These are phyloP conservation scores for Epithemia pelagica DNA, from an alignment of 108 stramenopile species.

Conservation along the genomic window DNA sequence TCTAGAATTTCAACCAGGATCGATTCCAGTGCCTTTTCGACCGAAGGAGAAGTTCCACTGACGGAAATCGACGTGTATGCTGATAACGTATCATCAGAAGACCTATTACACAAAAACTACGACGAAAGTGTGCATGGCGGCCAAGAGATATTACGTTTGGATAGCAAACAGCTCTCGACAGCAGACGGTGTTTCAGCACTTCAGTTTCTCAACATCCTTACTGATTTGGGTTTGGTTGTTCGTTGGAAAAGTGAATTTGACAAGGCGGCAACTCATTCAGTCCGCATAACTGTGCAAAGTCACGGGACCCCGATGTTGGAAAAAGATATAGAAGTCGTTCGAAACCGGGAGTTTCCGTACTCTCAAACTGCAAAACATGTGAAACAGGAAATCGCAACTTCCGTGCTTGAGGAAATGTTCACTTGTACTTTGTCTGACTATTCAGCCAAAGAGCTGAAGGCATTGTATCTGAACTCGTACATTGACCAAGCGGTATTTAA, in stretches of 20 bases:
- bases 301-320: not conserved
- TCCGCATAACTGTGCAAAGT: not conserved
- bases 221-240: not conserved
- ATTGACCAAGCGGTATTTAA: not conserved
- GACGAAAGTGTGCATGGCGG: not conserved
- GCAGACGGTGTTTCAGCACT: not conserved
- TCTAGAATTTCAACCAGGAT: not conserved
- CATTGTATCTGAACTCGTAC: not conserved
- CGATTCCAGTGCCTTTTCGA: not conserved
- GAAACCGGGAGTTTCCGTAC: not conserved
- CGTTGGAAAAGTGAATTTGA: not conserved
- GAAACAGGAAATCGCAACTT: not conserved
- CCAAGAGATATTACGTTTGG: not conserved
- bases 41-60: not conserved
- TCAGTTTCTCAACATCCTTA: not conserved
- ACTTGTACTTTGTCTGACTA: not conserved
- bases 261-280: not conserved
- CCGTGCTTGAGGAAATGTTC: conserved; percentile 1
- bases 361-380: not conserved
- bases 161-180: not conserved
- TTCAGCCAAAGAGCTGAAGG: not conserved
- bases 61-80: not conserved
- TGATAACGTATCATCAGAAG: not conserved
- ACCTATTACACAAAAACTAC: not conserved
- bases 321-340: not conserved